A percentile compares a stretch with the other conserved stretches of the same genome.
These are phyloP conservation scores for Phaseolus lunatus DNA, from an alignment of 306 rosid species.

Conservation along the genomic window DNA sequence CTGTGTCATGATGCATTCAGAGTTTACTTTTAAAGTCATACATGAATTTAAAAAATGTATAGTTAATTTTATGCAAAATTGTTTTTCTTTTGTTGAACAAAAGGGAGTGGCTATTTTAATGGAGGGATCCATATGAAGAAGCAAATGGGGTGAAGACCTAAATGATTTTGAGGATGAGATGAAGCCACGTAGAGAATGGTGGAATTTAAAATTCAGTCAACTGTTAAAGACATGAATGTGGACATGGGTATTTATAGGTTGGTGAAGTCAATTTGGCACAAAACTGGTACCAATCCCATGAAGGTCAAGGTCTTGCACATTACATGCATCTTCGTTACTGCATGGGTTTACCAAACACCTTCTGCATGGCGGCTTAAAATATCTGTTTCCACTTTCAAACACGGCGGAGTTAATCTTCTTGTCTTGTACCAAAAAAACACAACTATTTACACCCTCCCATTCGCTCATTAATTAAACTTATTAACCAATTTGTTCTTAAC, in stretches of 20 bases:
- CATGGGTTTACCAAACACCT: slow-evolving; percentile 17
- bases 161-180: slow-evolving; percentile 31
- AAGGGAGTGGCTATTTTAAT: background rate
- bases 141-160: slow-evolving; percentile 26
- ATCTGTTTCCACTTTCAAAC: slow-evolving; percentile 4
- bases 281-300: background rate
- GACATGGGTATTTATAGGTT: background rate
- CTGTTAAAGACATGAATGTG: slow-evolving; percentile 21
- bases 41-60: too few species aligned
- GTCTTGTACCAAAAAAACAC: background rate
- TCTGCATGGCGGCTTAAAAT: slow-evolving; percentile 18
- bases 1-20: too few species aligned
- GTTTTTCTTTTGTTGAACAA: background rate
- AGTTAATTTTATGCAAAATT: background rate
- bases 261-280: slow-evolving; percentile 49
- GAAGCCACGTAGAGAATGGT: background rate
- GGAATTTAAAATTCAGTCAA: slow-evolving; percentile 31
- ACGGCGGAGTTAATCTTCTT: background rate
- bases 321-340: background rate
- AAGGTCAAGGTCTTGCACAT: slow-evolving; percentile 23
- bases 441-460: background rate
- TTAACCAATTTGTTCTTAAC: background rate
- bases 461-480: background rate
- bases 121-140: slow-evolving; percentile 26
- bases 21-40: too few species aligned